Conservation (phyloP, 768 basidiomycete species). For the Psilocybe cubensis region DNA sequence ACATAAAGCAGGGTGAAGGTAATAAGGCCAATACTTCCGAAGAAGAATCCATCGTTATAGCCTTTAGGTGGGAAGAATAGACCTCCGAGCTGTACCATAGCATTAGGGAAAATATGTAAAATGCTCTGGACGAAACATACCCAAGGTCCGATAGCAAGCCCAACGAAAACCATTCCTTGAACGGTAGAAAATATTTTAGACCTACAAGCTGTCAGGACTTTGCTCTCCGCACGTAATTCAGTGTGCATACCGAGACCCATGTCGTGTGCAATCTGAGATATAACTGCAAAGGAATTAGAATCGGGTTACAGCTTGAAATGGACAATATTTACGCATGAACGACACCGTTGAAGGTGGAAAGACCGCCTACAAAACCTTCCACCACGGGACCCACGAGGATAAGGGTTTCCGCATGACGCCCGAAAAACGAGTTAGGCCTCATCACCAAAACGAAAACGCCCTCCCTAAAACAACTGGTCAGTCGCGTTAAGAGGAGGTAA, state of each 20-base stretch:
- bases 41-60: slow-evolving; percentile 55
- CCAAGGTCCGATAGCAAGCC: slow-evolving; percentile 79
- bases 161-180: slow-evolving; percentile 76
- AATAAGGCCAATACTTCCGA: slow-evolving; percentile 44
- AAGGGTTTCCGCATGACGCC: slow-evolving; percentile 64
- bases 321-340: slow-evolving; percentile 59
- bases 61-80: slow-evolving; percentile 63
- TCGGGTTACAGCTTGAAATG: slow-evolving; percentile 9
- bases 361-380: slow-evolving; percentile 81
- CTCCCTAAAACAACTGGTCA: slow-evolving; percentile 54
- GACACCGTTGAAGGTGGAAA: slow-evolving; percentile 65
- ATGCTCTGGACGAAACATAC: slow-evolving; percentile 45
- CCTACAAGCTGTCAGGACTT: slow-evolving; percentile 23
- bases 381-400: slow-evolving; percentile 78
- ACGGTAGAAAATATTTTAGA: slow-evolving; percentile 64
- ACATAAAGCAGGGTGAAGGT: slow-evolving; percentile 41
- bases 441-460: slow-evolving; percentile 80
- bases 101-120: neutral
- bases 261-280: slow-evolving; percentile 54
- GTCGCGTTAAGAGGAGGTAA: neutral
- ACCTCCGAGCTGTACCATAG: slow-evolving; percentile 39
- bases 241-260: slow-evolving; percentile 45
- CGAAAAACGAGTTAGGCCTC: slow-evolving; percentile 49
- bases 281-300: slow-evolving; percentile 41
- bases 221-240: neutral